A percentile compares a stretch with the other conserved stretches of the same genome.
Evolutionary conservation across 345 rosid species (phyloP).

Genomic region (Populus deltoides): DNA sequence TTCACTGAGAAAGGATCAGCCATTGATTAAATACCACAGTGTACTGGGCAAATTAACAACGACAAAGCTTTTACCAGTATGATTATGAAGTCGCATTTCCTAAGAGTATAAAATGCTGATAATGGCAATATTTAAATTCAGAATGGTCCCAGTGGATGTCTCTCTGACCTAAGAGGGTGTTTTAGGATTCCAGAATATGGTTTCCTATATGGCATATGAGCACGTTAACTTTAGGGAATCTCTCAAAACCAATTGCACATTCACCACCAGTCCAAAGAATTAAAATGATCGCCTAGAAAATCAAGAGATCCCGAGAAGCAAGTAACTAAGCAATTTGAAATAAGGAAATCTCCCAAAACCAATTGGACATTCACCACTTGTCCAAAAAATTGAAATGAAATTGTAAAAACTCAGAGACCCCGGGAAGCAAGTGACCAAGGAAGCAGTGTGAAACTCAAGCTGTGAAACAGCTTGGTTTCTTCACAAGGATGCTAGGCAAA

Average conservation of each 20-base stretch:
- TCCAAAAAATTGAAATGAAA: neutral
- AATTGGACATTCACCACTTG: neutral
- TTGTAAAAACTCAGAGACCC: neutral
- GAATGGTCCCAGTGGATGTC: neutral
- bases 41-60: neutral
- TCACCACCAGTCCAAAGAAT: neutral
- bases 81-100: neutral
- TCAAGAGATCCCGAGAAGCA: neutral
- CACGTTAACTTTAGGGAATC: neutral
- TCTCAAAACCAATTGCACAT: neutral
- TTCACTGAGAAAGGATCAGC: neutral
- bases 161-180: neutral
- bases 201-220: neutral
- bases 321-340: neutral
- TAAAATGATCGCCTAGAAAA: neutral
- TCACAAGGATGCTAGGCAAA: neutral
- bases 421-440: neutral
- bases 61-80: neutral
- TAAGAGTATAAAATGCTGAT: neutral
- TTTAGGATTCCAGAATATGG: neutral
- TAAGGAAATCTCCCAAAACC: neutral
- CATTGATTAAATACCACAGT: neutral
- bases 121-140: neutral
- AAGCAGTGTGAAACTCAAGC: neutral
- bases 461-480: neutral